These are phyloP conservation scores for Eleusine indica DNA, from an alignment of 176 grass and related monocot species.

Conservation along the genomic window DNA sequence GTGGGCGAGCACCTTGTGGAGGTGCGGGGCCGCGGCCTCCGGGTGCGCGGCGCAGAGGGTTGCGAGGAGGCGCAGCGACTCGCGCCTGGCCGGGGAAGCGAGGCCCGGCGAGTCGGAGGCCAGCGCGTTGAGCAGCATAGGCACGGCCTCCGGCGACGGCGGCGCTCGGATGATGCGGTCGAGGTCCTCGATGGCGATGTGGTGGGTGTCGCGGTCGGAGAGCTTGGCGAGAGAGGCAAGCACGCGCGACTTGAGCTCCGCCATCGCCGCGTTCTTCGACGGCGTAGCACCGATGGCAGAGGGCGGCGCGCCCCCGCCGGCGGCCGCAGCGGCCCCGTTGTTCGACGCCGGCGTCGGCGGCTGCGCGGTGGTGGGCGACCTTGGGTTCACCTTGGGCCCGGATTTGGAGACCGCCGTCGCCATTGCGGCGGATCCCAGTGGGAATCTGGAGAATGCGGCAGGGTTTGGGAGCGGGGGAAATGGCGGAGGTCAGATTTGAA, in stretches of 20 bases:
- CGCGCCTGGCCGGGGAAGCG: constrained; percentile 57
- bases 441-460: constrained; percentile 36
- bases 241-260: constrained; percentile 86
- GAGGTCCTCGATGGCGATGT: constrained; percentile 89
- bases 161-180: constrained; percentile 78
- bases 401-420: constrained; percentile 59
- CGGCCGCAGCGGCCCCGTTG: constrained; percentile 18
- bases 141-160: constrained; percentile 75
- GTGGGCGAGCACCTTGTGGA: constrained; percentile 78
- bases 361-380: constrained; percentile 43
- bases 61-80: constrained; percentile 70
- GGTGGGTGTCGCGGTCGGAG: constrained; percentile 93
- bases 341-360: constrained; percentile 33
- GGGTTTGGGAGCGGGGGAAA: background rate
- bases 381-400: constrained; percentile 44
- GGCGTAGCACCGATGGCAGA: constrained; percentile 1
- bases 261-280: constrained; percentile 74
- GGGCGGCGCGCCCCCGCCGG: background rate
- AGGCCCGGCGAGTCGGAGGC: constrained; percentile 55
- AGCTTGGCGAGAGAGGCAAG: constrained; percentile 81
- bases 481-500: constrained; percentile 56
- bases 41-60: constrained; percentile 70
- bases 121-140: constrained; percentile 82
- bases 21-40: constrained; percentile 58
- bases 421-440: constrained; percentile 42